phyloP scores from a whole-genome alignment of 108 stramenopile genomes.

The Bacterosira constricta region DNA sequence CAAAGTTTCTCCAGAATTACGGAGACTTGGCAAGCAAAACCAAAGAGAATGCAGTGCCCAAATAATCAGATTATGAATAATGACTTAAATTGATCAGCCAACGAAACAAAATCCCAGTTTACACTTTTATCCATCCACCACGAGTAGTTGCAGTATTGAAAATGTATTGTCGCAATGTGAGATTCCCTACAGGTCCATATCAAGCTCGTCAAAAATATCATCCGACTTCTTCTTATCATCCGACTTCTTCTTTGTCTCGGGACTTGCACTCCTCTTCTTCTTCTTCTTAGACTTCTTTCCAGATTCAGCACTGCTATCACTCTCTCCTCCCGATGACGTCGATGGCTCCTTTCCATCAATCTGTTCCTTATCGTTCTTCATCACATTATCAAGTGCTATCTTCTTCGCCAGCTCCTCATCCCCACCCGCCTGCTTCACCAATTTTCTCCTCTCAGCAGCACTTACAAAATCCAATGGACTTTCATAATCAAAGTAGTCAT shows the following conservation, averaged over 20 bases:
- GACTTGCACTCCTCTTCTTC: conserved; percentile 12
- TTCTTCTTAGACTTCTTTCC: conserved; percentile 23
- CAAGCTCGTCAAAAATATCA: conserved; percentile 19
- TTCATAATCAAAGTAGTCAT: conserved; percentile 87
- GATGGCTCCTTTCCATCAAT: conserved; percentile 5
- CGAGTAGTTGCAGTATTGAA: too few relatives aligned
- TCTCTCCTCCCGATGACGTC: not conserved
- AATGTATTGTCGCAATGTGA: too few relatives aligned
- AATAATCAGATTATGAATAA: not conserved
- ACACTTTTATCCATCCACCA: not conserved
- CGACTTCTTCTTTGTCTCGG: conserved; percentile 30
- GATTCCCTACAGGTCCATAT: conserved; percentile 12
- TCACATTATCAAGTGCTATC: conserved; percentile 55
- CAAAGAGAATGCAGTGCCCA: not conserved
- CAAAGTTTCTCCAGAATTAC: conserved; percentile 52
- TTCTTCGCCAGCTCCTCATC: conserved; percentile 83
- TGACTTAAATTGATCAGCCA: not conserved
- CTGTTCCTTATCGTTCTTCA: conserved; percentile 45
- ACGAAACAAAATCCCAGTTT: not conserved
- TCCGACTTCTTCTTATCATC: conserved; percentile 2
- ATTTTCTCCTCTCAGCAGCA: conserved; percentile 67
- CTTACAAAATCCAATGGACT: conserved; percentile 84
- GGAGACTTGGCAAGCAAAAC: not conserved
- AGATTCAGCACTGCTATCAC: not conserved
- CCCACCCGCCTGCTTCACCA: conserved; percentile 74